phyloP scores from a whole-genome alignment of 371 early-diverging fungal species.

The Rhizopus sp. region DNA sequence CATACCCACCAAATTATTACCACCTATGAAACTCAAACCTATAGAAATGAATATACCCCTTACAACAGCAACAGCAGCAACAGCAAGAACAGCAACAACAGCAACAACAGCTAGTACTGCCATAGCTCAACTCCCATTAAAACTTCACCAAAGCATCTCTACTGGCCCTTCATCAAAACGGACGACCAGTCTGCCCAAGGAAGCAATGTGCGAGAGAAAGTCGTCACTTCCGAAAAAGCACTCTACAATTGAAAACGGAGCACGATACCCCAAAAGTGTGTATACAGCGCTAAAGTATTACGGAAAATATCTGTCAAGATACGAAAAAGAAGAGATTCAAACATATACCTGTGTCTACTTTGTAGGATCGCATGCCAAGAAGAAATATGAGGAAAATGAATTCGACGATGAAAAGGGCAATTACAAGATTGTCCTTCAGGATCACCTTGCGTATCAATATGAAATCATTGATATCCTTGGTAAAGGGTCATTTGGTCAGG shows the following conservation, averaged over 20 bases:
- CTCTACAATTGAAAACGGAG: conserved; percentile 4
- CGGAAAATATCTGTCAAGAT: conserved; percentile 59
- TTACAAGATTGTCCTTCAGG: conserved; percentile 77
- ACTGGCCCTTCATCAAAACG: neutral
- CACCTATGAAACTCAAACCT: conserved; percentile 52
- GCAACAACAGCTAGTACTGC: neutral
- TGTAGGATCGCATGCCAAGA: conserved; percentile 69
- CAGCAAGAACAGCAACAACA: conserved; percentile 1
- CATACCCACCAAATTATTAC: conserved; percentile 39
- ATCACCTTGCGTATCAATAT: conserved; percentile 90
- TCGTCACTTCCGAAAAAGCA: neutral
- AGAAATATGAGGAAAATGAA: conserved; percentile 16
- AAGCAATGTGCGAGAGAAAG: conserved; percentile 4
- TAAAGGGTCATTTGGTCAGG: conserved; percentile 97
- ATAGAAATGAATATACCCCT: conserved; percentile 31
- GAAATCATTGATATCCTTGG: conserved; percentile 89
- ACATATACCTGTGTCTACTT: conserved; percentile 80
- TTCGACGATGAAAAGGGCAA: conserved; percentile 93
- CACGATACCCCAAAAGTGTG: conserved; percentile 36
- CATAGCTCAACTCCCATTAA: neutral
- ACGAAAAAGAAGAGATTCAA: conserved; percentile 82
- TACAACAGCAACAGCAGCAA: neutral
- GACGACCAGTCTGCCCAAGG: conserved; percentile 12
- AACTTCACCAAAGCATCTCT: conserved; percentile 7
- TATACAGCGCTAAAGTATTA: conserved; percentile 31